Conservation (phyloP, 306 rosid genomes). For the Cicer cuneatum region DNA sequence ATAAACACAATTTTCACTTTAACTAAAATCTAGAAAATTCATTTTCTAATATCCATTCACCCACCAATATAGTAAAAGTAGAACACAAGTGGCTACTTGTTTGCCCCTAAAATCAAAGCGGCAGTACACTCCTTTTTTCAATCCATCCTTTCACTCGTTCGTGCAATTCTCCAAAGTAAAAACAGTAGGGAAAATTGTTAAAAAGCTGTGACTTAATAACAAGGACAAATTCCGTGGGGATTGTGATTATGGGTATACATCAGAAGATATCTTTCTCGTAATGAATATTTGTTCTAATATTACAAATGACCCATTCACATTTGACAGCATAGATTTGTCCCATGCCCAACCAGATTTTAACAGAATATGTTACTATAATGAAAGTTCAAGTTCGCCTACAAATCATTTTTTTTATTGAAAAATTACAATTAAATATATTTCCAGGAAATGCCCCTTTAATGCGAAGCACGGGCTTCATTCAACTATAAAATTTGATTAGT, state of each 20-base stretch:
- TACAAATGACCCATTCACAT: slow-evolving; percentile 1
- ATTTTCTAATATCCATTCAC: background rate
- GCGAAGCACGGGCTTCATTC: slow-evolving; percentile 21
- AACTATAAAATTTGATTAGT: background rate
- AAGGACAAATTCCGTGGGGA: background rate
- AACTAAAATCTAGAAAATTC: background rate
- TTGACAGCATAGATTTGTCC: background rate
- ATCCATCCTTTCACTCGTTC: slow-evolving; percentile 1
- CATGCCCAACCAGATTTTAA: slow-evolving; percentile 7
- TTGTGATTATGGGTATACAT: background rate
- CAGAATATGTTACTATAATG: slow-evolving; percentile 10
- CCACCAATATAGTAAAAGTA: background rate
- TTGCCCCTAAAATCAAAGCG: background rate
- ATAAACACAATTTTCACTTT: background rate
- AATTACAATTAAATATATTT: slow-evolving; percentile 23
- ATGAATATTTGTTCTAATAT: background rate
- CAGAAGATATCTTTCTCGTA: slow-evolving; percentile 17
- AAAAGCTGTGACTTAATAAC: slow-evolving; percentile 10
- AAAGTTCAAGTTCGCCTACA: slow-evolving; percentile 9
- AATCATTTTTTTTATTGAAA: background rate
- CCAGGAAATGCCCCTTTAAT: slow-evolving; percentile 21
- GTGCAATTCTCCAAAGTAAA: background rate
- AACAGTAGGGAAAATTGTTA: background rate
- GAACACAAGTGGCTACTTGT: background rate
- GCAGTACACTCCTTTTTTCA: background rate